Conservation (phyloP, 176 grass and related monocot genomes). For the Puccinellia tenuiflora region DNA sequence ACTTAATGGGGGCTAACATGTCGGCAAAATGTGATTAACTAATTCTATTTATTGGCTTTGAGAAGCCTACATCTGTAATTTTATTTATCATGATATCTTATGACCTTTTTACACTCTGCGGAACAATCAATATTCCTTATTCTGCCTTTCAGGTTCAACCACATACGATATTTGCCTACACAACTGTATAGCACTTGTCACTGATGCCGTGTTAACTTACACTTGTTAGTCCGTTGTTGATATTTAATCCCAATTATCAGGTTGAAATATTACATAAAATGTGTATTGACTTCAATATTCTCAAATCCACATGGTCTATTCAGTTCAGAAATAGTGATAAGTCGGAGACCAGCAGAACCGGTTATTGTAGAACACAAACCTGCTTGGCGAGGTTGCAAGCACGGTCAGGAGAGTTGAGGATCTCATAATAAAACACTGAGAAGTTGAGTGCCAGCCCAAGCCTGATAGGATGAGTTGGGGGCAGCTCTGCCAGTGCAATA, state of each 20-base stretch:
- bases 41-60: background rate
- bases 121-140: background rate
- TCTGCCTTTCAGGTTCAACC: background rate
- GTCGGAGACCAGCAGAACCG: background rate
- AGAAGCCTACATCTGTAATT: background rate
- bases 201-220: background rate
- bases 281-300: background rate
- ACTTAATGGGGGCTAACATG: background rate
- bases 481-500: constrained; percentile 30
- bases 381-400: constrained; percentile 39
- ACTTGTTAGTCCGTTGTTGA: background rate
- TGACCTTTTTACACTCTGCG: background rate
- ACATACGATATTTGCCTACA: background rate
- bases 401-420: constrained; percentile 44
- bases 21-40: background rate
- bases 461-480: constrained; percentile 44
- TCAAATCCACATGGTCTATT: constrained; percentile 1
- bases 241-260: background rate
- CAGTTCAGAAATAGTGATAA: background rate
- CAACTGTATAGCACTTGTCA: background rate
- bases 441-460: constrained; percentile 48
- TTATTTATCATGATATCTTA: background rate
- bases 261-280: background rate
- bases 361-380: constrained; percentile 25
- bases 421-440: constrained; percentile 50